These are phyloP conservation scores for Pseudogymnoascus sp. DNA, from an alignment of 2,329 filamentous ascomycete species.

Conservation along the genomic window DNA sequence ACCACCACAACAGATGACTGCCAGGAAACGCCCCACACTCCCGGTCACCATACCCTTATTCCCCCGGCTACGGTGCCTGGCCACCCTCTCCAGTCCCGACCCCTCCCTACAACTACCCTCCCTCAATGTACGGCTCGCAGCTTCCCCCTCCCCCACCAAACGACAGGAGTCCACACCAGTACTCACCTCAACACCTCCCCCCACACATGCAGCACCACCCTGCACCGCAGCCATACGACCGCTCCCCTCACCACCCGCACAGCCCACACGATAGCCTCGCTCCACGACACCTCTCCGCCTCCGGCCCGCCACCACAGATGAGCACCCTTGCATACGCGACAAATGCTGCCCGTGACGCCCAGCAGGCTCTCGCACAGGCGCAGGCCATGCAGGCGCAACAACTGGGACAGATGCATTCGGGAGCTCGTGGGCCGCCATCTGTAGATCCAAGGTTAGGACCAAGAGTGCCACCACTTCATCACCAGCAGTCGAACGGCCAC, in stretches of 20 bases:
- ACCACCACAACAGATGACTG: slow-evolving; percentile 34
- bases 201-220: slow-evolving; percentile 30
- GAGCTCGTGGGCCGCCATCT: not conserved
- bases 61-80: slow-evolving; percentile 43
- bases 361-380: not conserved
- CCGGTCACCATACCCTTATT: slow-evolving; percentile 32
- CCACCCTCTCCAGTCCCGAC: slow-evolving; percentile 50
- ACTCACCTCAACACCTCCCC: slow-evolving; percentile 26
- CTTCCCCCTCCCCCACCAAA: slow-evolving; percentile 28
- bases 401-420: not conserved
- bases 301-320: slow-evolving; percentile 17
- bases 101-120: slow-evolving; percentile 46
- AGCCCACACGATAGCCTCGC: slow-evolving; percentile 21
- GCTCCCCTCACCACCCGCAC: slow-evolving; percentile 19
- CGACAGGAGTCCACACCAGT: slow-evolving; percentile 22
- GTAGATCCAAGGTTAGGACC: not conserved
- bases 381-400: not conserved
- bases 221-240: slow-evolving; percentile 25
- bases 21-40: slow-evolving; percentile 32
- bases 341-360: not conserved
- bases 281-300: slow-evolving; percentile 12
- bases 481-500: not conserved
- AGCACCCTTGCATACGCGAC: not conserved
- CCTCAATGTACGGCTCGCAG: slow-evolving; percentile 27
- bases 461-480: not conserved